Conservation (phyloP, 2,329 filamentous ascomycete species). For the Ilyonectria destructans region DNA sequence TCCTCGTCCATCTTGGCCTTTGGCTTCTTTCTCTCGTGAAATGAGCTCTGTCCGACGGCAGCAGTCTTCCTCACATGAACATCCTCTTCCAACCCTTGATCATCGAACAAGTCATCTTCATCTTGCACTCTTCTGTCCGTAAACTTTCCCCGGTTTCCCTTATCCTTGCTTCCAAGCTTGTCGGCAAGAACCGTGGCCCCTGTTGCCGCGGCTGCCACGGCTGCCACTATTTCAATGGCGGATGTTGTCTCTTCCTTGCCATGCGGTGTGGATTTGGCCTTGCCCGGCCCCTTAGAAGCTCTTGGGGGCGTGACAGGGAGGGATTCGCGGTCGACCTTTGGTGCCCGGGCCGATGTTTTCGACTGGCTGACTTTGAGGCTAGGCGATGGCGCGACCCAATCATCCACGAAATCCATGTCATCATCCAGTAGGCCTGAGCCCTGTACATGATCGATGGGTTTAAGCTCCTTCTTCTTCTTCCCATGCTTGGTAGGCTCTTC, state of each 20-base stretch:
- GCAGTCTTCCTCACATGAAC: conserved; percentile 27
- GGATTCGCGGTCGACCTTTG: not conserved
- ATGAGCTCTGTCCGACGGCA: not conserved
- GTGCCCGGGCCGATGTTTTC: conserved; percentile 8
- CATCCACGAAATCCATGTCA: not conserved
- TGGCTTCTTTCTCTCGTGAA: conserved; percentile 23
- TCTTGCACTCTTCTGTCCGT: conserved; percentile 58
- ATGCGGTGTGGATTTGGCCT: not conserved
- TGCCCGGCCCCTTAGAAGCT: conserved; percentile 14
- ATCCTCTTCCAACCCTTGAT: conserved; percentile 53
- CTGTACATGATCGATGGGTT: not conserved
- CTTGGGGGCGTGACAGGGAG: conserved; percentile 19
- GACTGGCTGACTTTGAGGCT: not conserved
- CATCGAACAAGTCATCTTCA: conserved; percentile 63
- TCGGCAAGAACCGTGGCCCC: conserved; percentile 53
- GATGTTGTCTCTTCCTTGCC: conserved; percentile 27
- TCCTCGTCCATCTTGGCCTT: conserved; percentile 36
- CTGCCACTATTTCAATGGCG: conserved; percentile 33
- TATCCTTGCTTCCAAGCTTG: conserved; percentile 54
- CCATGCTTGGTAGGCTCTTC: conserved; percentile 5
- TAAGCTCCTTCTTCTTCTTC: conserved; percentile 37
- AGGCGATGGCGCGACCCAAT: not conserved
- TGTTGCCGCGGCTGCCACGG: conserved; percentile 48
- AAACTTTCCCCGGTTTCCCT: conserved; percentile 57
- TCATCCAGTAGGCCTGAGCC: not conserved